Conservation (phyloP, 257 asterid species). For the Paulownia fortunei region DNA sequence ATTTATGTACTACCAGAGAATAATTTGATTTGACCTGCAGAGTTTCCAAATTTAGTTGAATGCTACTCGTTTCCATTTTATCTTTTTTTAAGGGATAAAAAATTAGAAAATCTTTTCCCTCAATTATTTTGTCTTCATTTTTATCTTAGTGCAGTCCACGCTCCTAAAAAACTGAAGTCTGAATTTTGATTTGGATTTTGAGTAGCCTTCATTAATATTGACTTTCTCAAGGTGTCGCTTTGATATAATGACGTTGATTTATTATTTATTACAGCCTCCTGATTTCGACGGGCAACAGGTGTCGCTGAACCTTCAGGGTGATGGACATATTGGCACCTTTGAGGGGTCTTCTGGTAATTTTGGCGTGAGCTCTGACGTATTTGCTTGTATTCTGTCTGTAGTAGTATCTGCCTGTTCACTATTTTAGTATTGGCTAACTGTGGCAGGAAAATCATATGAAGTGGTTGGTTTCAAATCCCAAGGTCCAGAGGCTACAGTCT, state of each 20-base stretch:
- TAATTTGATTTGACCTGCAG: not conserved
- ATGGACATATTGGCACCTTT: slow-evolving; percentile 58
- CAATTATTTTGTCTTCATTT: not conserved
- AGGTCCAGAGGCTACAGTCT: slow-evolving; percentile 56
- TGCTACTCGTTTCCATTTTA: not conserved
- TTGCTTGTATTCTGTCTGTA: slow-evolving; percentile 1
- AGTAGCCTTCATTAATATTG: not conserved
- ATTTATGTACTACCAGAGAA: not conserved
- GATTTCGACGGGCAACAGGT: slow-evolving; percentile 59
- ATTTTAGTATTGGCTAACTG: slow-evolving; percentile 7
- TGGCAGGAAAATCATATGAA: slow-evolving; percentile 67
- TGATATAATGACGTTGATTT: not conserved
- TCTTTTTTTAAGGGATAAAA: not conserved
- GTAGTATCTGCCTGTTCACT: not conserved
- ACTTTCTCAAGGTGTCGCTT: not conserved
- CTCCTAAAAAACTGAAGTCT: not conserved
- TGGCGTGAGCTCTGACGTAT: not conserved
- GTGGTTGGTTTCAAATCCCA: slow-evolving; percentile 54
- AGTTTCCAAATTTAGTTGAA: not conserved
- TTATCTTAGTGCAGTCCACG: not conserved
- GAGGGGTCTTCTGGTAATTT: slow-evolving; percentile 60
- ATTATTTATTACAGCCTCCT: slow-evolving; percentile 48
- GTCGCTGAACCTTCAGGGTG: slow-evolving; percentile 51
- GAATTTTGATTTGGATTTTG: not conserved
- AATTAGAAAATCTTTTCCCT: not conserved